A percentile compares a stretch with the other conserved stretches of the same genome.
Conservation (phyloP, 2,329 filamentous ascomycete genomes). For the Pseudogymnoascus sp. region DNA sequence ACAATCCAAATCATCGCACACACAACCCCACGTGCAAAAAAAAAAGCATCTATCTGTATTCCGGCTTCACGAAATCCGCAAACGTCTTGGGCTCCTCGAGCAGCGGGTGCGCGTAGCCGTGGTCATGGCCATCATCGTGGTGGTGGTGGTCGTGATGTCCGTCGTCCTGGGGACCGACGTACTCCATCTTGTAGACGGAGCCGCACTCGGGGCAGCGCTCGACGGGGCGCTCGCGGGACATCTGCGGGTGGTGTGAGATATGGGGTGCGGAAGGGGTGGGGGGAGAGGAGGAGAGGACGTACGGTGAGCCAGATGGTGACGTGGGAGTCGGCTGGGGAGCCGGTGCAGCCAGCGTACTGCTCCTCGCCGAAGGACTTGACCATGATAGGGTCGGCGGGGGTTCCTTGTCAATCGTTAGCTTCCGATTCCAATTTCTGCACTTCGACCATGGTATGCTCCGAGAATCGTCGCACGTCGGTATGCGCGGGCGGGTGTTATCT, state of each 20-base stretch:
- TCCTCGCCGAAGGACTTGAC: constrained; percentile 91
- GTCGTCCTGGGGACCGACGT: constrained; percentile 75
- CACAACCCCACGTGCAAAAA: neutral
- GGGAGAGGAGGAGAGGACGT: constrained; percentile 30
- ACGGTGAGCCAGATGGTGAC: constrained; percentile 83
- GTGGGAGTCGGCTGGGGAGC: constrained; percentile 87
- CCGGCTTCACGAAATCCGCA: constrained; percentile 88
- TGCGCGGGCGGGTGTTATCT: constrained; percentile 1
- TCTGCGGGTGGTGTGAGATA: constrained; percentile 36
- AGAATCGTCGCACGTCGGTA: constrained; percentile 20
- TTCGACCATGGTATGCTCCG: constrained; percentile 4
- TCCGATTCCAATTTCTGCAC: constrained; percentile 11
- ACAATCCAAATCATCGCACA: neutral
- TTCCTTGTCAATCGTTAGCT: constrained; percentile 51
- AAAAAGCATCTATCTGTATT: constrained; percentile 64
- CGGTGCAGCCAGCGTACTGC: constrained; percentile 95
- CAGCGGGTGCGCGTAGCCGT: constrained; percentile 43
- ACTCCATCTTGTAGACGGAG: constrained; percentile 96
- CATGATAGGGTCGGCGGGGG: constrained; percentile 78
- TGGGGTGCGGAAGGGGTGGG: neutral
- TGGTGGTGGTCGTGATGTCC: constrained; percentile 55
- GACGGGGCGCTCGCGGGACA: constrained; percentile 80
- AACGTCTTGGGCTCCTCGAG: constrained; percentile 93
- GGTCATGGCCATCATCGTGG: constrained; percentile 38
- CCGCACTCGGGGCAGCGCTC: constrained; percentile 97